Evolutionary conservation across 768 basidiomycete species (phyloP).

Genomic region (Rhodotorula babjevae): DNA sequence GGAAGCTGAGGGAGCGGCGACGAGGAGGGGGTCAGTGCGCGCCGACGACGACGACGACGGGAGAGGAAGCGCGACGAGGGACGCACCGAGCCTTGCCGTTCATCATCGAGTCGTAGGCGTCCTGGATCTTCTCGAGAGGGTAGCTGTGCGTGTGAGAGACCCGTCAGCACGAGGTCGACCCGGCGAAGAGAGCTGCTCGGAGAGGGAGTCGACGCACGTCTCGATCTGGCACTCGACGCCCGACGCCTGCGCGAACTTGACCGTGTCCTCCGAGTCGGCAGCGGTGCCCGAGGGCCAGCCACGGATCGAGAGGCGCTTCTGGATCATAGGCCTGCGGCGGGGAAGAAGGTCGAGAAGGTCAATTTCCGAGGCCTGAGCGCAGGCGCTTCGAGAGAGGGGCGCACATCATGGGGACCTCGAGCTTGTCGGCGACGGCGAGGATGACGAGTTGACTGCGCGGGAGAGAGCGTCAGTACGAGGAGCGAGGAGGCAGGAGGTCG

Average conservation of each 20-base stretch:
- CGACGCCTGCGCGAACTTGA: constrained; percentile 30
- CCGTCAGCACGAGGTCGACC: background rate
- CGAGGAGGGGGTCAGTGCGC: too few species aligned
- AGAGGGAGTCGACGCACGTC: constrained; percentile 22
- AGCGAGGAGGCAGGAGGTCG: too few species aligned
- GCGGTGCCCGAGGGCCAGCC: constrained; percentile 34
- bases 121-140: constrained; percentile 34
- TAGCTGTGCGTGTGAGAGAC: constrained; percentile 12
- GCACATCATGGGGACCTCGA: constrained; percentile 23
- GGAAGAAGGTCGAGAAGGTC: too few species aligned
- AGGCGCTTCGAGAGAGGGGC: background rate
- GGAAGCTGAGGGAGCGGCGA: background rate
- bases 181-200: too few species aligned
- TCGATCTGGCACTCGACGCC: constrained; percentile 30
- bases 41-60: too few species aligned
- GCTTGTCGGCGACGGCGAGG: constrained; percentile 25
- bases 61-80: too few species aligned
- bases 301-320: constrained; percentile 36
- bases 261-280: constrained; percentile 30
- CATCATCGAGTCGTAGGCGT: constrained; percentile 38
- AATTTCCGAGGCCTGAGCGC: background rate
- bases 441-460: constrained; percentile 16
- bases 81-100: constrained; percentile 26
- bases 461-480: too few species aligned
- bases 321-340: constrained; percentile 27